Percentiles rank a stretch among this genome's conserved stretches.
Evolutionary conservation across 352 stramenopile genomes (phyloP).

Genomic region (Globisporangium nodosum): DNA sequence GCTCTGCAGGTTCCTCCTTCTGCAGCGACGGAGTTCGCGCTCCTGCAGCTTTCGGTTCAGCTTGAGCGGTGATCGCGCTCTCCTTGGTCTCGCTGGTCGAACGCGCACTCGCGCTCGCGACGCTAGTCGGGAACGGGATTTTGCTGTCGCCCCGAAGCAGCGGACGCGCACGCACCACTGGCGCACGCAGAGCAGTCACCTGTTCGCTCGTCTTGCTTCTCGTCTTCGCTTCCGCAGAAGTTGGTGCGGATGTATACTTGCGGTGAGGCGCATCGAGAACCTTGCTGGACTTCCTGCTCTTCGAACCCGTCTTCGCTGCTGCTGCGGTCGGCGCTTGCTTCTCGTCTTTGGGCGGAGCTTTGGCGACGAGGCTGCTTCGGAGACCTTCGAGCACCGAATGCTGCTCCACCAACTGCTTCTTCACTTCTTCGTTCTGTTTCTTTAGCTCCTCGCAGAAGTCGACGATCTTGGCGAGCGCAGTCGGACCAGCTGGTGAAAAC

Average conservation of each 20-base stretch:
- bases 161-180: constrained; percentile 16
- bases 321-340: constrained; percentile 4
- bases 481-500: constrained; percentile 15
- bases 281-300: neutral
- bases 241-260: neutral
- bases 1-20: too few species aligned
- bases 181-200: neutral
- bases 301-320: neutral
- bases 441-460: constrained; percentile 51
- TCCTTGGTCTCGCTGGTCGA: neutral
- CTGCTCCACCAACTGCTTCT: constrained; percentile 40
- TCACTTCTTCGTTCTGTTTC: constrained; percentile 53
- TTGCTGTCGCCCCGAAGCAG: constrained; percentile 21
- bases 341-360: neutral
- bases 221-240: neutral
- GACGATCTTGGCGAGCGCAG: constrained; percentile 38
- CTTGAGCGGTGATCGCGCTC: too few species aligned
- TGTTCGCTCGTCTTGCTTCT: neutral
- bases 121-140: constrained; percentile 20
- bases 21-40: too few species aligned
- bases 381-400: constrained; percentile 35
- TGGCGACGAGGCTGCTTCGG: constrained; percentile 1
- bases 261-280: neutral
- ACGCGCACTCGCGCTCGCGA: neutral
- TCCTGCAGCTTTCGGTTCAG: neutral